These are phyloP conservation scores for Castanea mollissima DNA, from an alignment of 306 rosid species.

Conservation along the genomic window DNA sequence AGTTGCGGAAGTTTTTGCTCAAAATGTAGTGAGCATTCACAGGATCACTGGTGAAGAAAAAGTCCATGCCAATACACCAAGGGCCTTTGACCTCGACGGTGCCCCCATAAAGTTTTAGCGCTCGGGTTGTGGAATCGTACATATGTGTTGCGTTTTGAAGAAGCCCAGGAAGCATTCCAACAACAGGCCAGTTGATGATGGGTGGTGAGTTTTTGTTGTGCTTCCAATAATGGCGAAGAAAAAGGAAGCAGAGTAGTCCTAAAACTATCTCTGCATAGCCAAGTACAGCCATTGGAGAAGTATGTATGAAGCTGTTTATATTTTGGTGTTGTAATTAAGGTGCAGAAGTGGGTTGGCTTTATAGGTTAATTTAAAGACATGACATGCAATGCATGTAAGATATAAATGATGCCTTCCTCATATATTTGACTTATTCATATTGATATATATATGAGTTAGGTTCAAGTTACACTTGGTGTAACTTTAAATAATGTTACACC, in stretches of 20 bases:
- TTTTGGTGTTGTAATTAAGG: too few species aligned
- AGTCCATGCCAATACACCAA: conserved; percentile 17
- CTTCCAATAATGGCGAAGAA: conserved; percentile 5
- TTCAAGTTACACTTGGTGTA: too few species aligned
- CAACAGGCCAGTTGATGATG: conserved; percentile 1
- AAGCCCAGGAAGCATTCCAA: conserved; percentile 19
- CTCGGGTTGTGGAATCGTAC: background rate
- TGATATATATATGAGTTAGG: too few species aligned
- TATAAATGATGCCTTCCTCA: too few species aligned
- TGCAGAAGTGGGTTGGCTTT: too few species aligned
- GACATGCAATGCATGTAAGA: too few species aligned
- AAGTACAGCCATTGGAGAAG: conserved; percentile 7
- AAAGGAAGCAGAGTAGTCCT: background rate
- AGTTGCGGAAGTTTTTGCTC: conserved; percentile 19
- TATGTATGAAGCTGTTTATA: too few species aligned
- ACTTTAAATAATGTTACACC: too few species aligned
- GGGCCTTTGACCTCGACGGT: conserved; percentile 21
- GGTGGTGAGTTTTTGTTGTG: background rate
- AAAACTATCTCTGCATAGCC: background rate
- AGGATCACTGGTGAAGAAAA: conserved; percentile 29
- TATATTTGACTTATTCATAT: too few species aligned
- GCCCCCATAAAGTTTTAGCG: background rate
- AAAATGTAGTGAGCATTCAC: conserved; percentile 26
- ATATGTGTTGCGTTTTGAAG: background rate
- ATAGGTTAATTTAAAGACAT: too few species aligned